phyloP scores from a whole-genome alignment of 139 green algal species.

The Penium margaritaceum region DNA sequence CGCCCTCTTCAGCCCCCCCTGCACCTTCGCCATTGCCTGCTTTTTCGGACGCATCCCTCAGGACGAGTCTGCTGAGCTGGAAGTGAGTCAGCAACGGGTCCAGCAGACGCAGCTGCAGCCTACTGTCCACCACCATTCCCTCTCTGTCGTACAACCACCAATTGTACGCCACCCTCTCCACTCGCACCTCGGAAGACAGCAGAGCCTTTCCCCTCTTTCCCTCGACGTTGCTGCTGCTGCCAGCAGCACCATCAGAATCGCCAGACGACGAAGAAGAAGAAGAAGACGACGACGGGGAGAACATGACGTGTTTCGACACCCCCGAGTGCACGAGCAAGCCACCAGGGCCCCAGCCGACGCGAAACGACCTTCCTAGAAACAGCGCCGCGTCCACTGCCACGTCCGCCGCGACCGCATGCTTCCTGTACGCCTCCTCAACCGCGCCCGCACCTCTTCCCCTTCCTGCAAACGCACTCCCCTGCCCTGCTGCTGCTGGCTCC shows the following conservation, averaged over 20 bases:
- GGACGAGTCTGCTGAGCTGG: slow-evolving; percentile 17
- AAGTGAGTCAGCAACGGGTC: slow-evolving; percentile 23
- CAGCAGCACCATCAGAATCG: neutral
- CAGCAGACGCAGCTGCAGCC: slow-evolving; percentile 12
- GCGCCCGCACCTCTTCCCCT: too few relatives aligned
- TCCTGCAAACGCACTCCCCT: too few relatives aligned
- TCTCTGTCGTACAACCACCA: neutral
- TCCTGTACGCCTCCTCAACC: too few relatives aligned
- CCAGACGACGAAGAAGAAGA: neutral
- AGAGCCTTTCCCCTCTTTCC: slow-evolving; percentile 2
- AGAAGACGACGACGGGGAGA: neutral
- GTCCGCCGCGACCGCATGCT: too few relatives aligned
- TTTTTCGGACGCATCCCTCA: neutral
- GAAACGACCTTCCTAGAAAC: slow-evolving; percentile 61
- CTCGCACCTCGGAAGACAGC: slow-evolving; percentile 15
- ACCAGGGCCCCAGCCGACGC: slow-evolving; percentile 65
- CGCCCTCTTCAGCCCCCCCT: neutral
- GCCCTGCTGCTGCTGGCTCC: too few relatives aligned
- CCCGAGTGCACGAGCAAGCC: slow-evolving; percentile 52
- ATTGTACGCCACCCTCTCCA: slow-evolving; percentile 28
- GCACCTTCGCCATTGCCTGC: neutral
- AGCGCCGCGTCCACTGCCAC: slow-evolving; percentile 55
- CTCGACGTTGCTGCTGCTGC: slow-evolving; percentile 1
- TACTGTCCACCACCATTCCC: neutral
- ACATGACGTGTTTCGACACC: too few relatives aligned